A percentile compares a stretch with the other conserved stretches of the same genome.
Evolutionary conservation across 176 grass and related monocot genomes (phyloP).

Genomic region (Secale cereale): DNA sequence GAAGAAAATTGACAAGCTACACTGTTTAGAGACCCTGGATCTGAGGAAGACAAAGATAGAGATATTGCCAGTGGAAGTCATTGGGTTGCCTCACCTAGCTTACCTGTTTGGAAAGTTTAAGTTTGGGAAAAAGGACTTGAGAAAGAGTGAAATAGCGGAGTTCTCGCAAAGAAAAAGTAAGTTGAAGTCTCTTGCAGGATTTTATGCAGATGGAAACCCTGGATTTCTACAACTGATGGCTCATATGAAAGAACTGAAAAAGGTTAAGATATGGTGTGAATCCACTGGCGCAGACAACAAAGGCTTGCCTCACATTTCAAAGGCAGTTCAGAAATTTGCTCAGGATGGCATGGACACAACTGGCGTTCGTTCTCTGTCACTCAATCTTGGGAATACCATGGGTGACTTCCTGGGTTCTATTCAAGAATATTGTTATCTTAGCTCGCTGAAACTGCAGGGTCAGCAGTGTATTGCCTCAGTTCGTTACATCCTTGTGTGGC

Average conservation of each 20-base stretch:
- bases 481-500: not conserved
- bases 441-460: not conserved
- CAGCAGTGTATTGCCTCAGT: not conserved
- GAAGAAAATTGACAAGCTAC: constrained; percentile 2
- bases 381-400: not conserved
- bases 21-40: constrained; percentile 9
- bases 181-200: constrained; percentile 11
- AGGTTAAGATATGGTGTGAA: constrained; percentile 1
- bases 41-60: not conserved
- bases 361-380: not conserved
- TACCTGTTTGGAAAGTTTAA: not conserved
- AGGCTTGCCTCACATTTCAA: not conserved
- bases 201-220: not conserved
- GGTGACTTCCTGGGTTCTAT: not conserved
- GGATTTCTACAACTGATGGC: not conserved
- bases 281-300: not conserved
- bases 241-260: constrained; percentile 2
- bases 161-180: not conserved
- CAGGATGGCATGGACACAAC: not conserved
- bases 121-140: not conserved
- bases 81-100: not conserved
- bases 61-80: not conserved
- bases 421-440: not conserved
- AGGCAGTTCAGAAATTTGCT: constrained; percentile 4
- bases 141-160: not conserved